phyloP scores from a whole-genome alignment of 371 early-diverging fungal genomes.

The Apophysomyces trapeziformis region DNA sequence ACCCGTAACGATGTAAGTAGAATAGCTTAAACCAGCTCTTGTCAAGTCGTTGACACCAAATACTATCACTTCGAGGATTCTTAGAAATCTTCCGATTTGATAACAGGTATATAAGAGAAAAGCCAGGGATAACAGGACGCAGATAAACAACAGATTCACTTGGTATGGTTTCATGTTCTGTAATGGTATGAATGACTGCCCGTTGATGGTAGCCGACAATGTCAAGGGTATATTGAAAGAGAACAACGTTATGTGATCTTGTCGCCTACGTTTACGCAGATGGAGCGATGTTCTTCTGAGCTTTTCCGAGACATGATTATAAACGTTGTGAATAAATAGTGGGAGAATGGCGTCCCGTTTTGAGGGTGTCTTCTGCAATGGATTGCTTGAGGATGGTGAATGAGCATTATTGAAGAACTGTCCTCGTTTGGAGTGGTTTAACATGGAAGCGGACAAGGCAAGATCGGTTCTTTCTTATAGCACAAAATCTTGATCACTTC shows the following conservation, averaged over 20 bases:
- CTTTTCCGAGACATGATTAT: too few species aligned
- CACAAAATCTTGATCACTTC: too few species aligned
- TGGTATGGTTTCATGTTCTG: conserved; percentile 14
- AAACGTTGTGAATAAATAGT: too few species aligned
- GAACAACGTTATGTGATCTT: neutral
- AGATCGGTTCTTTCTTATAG: too few species aligned
- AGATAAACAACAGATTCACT: conserved; percentile 12
- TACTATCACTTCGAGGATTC: conserved; percentile 10
- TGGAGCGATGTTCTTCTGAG: too few species aligned
- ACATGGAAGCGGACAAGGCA: too few species aligned
- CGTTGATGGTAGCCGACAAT: neutral
- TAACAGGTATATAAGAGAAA: conserved; percentile 17
- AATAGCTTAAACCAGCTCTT: neutral
- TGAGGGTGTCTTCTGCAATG: too few species aligned
- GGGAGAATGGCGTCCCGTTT: too few species aligned
- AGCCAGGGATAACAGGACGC: neutral
- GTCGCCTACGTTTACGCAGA: too few species aligned
- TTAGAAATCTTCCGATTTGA: conserved; percentile 13
- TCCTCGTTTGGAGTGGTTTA: too few species aligned
- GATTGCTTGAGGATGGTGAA: too few species aligned
- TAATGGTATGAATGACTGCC: neutral
- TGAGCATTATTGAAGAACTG: too few species aligned
- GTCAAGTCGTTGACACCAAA: conserved; percentile 13
- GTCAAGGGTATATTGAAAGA: conserved; percentile 13
- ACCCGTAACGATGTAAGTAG: neutral